These are phyloP conservation scores for Galeopsis tetrahit DNA, from an alignment of 257 asterid species.

Conservation along the genomic window DNA sequence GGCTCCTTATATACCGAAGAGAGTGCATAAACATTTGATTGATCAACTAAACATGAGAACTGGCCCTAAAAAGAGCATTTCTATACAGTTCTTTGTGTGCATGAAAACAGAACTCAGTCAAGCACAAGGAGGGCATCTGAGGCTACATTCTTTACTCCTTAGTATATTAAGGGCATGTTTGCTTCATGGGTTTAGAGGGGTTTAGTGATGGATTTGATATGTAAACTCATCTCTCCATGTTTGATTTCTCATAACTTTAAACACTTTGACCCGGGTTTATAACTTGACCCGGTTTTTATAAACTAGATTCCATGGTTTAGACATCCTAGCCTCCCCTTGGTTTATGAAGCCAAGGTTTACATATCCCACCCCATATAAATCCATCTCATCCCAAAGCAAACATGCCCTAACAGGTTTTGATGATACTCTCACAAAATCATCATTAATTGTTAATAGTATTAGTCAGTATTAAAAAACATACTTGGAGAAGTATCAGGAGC, in stretches of 20 bases:
- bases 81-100: neutral
- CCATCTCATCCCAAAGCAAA: too few species aligned
- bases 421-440: neutral
- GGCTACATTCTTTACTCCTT: neutral
- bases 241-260: too few species aligned
- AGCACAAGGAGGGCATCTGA: neutral
- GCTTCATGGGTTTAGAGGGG: too few species aligned
- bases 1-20: neutral
- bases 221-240: too few species aligned
- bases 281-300: too few species aligned
- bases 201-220: too few species aligned
- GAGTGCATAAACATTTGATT: neutral
- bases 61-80: neutral
- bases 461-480: constrained; percentile 40
- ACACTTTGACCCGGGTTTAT: too few species aligned
- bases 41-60: neutral
- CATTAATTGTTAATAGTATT: neutral
- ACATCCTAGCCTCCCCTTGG: too few species aligned
- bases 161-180: too few species aligned
- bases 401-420: neutral
- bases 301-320: too few species aligned
- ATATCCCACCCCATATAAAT: too few species aligned
- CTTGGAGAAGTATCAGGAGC: constrained; percentile 95
- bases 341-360: too few species aligned
- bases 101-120: constrained; percentile 1